These are phyloP conservation scores for Stemphylium vesicarium DNA, from an alignment of 2,329 filamentous ascomycete species.

Conservation along the genomic window DNA sequence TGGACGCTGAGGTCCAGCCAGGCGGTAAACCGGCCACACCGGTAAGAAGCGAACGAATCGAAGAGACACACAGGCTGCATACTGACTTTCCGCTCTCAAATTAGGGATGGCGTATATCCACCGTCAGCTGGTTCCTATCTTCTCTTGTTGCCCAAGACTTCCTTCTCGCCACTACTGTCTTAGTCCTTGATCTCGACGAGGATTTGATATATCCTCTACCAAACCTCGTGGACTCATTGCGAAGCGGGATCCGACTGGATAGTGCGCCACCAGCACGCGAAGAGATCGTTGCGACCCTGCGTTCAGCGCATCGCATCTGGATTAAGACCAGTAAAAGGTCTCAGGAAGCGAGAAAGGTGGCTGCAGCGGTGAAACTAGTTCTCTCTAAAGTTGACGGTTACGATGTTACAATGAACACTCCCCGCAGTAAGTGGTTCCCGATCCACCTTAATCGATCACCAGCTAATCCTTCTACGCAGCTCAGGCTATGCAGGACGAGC, in stretches of 20 bases:
- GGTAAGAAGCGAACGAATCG: background rate
- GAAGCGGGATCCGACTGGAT: slow-evolving; percentile 25
- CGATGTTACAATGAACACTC: background rate
- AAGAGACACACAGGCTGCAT: background rate
- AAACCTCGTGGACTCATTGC: background rate
- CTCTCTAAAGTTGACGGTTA: slow-evolving; percentile 28
- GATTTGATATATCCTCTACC: slow-evolving; percentile 29
- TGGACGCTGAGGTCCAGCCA: slow-evolving; percentile 52
- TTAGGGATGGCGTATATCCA: slow-evolving; percentile 43
- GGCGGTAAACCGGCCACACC: slow-evolving; percentile 42
- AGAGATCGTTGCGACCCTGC: slow-evolving; percentile 34
- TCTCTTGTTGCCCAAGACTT: slow-evolving; percentile 56
- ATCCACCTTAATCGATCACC: too few species aligned
- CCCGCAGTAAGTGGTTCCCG: slow-evolving; percentile 15
- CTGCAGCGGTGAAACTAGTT: slow-evolving; percentile 36
- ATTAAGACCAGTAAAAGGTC: slow-evolving; percentile 31
- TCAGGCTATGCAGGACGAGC: background rate
- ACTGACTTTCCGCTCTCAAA: background rate
- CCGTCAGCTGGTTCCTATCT: slow-evolving; percentile 53
- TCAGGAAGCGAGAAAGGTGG: slow-evolving; percentile 40
- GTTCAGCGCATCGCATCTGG: slow-evolving; percentile 34
- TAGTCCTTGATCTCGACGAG: slow-evolving; percentile 53
- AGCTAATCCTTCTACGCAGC: slow-evolving; percentile 6
- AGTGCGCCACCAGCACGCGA: slow-evolving; percentile 29
- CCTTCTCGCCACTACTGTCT: slow-evolving; percentile 56